phyloP scores from a whole-genome alignment of 768 basidiomycete species.

The Lactifluus hygrophoroides region DNA sequence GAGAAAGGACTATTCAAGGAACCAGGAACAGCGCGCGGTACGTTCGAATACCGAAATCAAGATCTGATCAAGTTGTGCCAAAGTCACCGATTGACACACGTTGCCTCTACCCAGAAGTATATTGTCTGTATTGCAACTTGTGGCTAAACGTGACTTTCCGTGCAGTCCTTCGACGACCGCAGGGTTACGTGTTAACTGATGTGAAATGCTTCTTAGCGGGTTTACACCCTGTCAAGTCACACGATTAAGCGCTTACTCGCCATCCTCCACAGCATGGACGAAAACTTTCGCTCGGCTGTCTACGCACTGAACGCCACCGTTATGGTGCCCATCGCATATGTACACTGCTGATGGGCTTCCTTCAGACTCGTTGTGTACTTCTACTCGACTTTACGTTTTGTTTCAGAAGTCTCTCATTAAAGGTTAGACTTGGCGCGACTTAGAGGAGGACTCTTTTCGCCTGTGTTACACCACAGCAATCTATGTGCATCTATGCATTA shows the following conservation, averaged over 20 bases:
- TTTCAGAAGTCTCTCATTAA: not conserved
- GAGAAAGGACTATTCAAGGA: not conserved
- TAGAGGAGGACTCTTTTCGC: too few species aligned
- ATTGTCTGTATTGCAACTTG: too few species aligned
- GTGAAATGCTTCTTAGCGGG: not conserved
- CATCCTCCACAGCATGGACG: too few species aligned
- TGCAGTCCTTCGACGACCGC: not conserved
- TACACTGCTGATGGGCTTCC: too few species aligned
- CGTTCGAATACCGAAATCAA: constrained; percentile 1
- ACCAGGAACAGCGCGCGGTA: constrained; percentile 1
- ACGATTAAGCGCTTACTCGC: not conserved
- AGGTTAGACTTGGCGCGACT: not conserved
- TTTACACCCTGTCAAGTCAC: not conserved
- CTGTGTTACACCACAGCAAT: not conserved
- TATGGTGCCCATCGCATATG: too few species aligned
- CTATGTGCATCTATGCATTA: not conserved
- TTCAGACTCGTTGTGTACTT: too few species aligned
- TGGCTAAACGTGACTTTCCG: too few species aligned
- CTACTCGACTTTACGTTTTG: too few species aligned
- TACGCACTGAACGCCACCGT: not conserved
- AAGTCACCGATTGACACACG: not conserved
- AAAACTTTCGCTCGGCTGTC: not conserved
- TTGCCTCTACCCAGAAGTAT: too few species aligned
- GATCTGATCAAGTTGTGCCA: not conserved
- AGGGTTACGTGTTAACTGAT: not conserved